phyloP scores from a whole-genome alignment of 768 basidiomycete species.

The Suillus ampliporus region DNA sequence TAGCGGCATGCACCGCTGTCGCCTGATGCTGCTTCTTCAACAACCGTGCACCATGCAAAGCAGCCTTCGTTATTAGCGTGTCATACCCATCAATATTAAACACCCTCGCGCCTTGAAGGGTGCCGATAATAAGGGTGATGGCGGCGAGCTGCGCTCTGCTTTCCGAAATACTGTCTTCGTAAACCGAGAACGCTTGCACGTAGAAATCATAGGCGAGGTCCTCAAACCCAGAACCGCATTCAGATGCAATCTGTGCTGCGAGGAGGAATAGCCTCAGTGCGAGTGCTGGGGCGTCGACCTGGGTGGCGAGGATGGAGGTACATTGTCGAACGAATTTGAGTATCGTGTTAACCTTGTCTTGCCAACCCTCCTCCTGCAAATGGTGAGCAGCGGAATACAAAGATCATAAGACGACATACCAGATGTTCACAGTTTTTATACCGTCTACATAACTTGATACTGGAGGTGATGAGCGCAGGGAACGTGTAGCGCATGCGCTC shows the following conservation, averaged over 20 bases:
- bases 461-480: slow-evolving; percentile 92
- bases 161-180: slow-evolving; percentile 97
- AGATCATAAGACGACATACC: slow-evolving; percentile 42
- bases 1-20: slow-evolving; percentile 91
- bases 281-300: slow-evolving; percentile 91
- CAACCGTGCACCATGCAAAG: slow-evolving; percentile 92
- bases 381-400: neutral
- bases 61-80: slow-evolving; percentile 98
- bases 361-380: slow-evolving; percentile 84
- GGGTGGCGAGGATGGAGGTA: slow-evolving; percentile 90
- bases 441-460: slow-evolving; percentile 90
- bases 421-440: slow-evolving; percentile 85
- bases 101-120: slow-evolving; percentile 86
- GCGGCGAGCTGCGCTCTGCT: slow-evolving; percentile 95
- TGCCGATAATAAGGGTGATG: slow-evolving; percentile 94
- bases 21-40: slow-evolving; percentile 99
- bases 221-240: slow-evolving; percentile 91
- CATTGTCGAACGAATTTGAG: slow-evolving; percentile 96
- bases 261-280: slow-evolving; percentile 95
- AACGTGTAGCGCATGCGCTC: slow-evolving; percentile 97
- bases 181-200: slow-evolving; percentile 96
- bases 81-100: slow-evolving; percentile 96
- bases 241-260: slow-evolving; percentile 93
- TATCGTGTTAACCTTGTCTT: slow-evolving; percentile 81
- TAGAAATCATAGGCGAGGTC: slow-evolving; percentile 98